These are phyloP conservation scores for Solanum chacoense DNA, from an alignment of 305 asterid species.

Conservation along the genomic window DNA sequence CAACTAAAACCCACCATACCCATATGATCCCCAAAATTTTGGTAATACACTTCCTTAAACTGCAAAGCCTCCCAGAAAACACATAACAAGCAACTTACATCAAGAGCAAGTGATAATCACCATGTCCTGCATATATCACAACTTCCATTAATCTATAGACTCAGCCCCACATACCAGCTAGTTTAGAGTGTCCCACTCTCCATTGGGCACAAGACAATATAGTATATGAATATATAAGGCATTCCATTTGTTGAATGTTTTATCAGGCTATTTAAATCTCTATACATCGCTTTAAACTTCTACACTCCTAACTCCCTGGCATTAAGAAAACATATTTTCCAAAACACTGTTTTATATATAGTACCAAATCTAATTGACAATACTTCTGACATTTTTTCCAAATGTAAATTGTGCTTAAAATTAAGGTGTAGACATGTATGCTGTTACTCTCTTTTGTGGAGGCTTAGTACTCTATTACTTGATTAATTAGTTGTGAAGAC, in stretches of 20 bases:
- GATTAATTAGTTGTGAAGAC: neutral
- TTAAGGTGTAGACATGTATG: neutral
- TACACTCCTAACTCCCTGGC: neutral
- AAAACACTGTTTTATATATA: neutral
- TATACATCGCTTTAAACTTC: neutral
- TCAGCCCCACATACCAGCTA: neutral
- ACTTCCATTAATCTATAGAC: neutral
- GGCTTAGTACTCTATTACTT: neutral
- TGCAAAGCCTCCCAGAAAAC: neutral
- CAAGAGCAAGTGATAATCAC: neutral
- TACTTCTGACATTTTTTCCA: neutral
- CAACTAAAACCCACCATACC: neutral
- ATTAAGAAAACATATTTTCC: neutral
- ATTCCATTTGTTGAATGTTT: neutral
- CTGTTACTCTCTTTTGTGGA: neutral
- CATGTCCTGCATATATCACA: neutral
- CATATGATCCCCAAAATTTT: neutral
- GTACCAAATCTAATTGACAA: neutral
- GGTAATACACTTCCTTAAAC: neutral
- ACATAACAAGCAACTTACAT: neutral
- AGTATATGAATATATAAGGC: neutral
- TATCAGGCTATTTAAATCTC: neutral
- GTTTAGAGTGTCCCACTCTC: neutral
- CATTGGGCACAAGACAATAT: neutral
- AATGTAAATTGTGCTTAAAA: neutral